phyloP scores from a whole-genome alignment of 228 moss, liverwort and hornwort genomes.

The Sphagnum fallax region DNA sequence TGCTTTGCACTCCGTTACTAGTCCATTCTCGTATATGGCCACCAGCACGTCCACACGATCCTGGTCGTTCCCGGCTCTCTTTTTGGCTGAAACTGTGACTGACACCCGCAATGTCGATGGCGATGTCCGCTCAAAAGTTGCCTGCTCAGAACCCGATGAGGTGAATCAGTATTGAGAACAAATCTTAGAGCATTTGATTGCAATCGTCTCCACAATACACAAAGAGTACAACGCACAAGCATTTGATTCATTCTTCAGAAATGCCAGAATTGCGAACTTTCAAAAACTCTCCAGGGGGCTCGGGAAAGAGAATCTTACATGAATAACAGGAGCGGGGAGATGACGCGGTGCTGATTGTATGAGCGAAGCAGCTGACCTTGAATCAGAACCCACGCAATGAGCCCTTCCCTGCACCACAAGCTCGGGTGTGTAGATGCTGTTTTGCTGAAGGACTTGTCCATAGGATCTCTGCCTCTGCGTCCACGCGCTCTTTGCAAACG shows the following conservation, averaged over 20 bases:
- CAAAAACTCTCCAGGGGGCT: too few species aligned
- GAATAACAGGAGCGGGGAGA: constrained; percentile 71
- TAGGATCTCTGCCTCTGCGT: constrained; percentile 84
- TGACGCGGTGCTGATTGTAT: constrained; percentile 48
- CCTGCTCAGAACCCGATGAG: constrained; percentile 21
- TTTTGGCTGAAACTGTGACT: constrained; percentile 44
- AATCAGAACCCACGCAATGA: constrained; percentile 56
- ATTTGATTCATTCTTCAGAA: too few species aligned
- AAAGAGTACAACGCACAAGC: too few species aligned
- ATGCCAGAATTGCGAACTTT: too few species aligned
- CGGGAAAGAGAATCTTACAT: constrained; percentile 26
- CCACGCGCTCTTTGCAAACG: constrained; percentile 76
- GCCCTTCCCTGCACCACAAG: constrained; percentile 74
- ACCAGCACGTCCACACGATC: constrained; percentile 78
- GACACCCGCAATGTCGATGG: constrained; percentile 51
- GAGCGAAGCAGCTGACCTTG: constrained; percentile 27
- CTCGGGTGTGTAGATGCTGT: constrained; percentile 92
- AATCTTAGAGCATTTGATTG: too few species aligned
- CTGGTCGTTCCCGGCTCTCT: constrained; percentile 47
- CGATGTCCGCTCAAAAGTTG: constrained; percentile 52
- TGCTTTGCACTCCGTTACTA: constrained; percentile 71
- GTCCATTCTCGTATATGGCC: constrained; percentile 77
- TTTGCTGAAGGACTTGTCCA: constrained; percentile 66
- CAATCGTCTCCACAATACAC: too few species aligned
- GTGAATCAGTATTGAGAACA: too few species aligned